A percentile compares a stretch with the other conserved stretches of the same genome.
These are phyloP conservation scores for Exophiala sp. DNA, from an alignment of 2,329 filamentous ascomycete genomes.

Conservation along the genomic window DNA sequence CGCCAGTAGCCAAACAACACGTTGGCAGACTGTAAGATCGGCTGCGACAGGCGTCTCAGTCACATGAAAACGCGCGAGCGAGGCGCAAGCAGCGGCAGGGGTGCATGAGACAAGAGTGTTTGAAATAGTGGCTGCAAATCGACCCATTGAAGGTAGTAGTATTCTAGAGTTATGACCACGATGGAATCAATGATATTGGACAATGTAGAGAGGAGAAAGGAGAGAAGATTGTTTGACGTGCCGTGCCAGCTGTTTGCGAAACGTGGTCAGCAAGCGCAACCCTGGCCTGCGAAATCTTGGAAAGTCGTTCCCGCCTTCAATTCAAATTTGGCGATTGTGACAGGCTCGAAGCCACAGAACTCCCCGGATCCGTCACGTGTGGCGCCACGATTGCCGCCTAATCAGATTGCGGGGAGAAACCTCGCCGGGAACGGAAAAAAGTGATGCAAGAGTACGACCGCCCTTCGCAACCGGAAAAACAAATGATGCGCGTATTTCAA, in stretches of 20 bases:
- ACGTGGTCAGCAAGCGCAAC: background rate
- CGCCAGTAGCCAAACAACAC: constrained; percentile 46
- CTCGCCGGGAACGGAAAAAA: too few relatives aligned
- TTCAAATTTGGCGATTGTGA: background rate
- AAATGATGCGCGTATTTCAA: too few relatives aligned
- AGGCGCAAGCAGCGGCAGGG: constrained; percentile 7
- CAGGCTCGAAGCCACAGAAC: constrained; percentile 1
- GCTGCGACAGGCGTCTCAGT: constrained; percentile 9
- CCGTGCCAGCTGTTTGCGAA: background rate
- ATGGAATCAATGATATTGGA: background rate
- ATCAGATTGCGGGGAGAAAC: too few relatives aligned
- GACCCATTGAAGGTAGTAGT: constrained; percentile 27
- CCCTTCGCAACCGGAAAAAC: too few relatives aligned
- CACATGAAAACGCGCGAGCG: constrained; percentile 19
- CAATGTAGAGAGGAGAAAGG: background rate
- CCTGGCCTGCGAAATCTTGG: background rate
- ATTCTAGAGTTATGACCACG: background rate
- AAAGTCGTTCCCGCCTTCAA: background rate
- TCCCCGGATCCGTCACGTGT: constrained; percentile 14
- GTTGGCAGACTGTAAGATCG: background rate
- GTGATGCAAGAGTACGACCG: too few relatives aligned
- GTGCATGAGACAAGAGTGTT: constrained; percentile 2
- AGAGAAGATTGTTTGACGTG: background rate
- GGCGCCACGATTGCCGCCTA: too few relatives aligned
- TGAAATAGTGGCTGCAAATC: constrained; percentile 16